phyloP scores from a whole-genome alignment of 495 filamentous ascomycete genomes.

The Talaromyces liani region DNA sequence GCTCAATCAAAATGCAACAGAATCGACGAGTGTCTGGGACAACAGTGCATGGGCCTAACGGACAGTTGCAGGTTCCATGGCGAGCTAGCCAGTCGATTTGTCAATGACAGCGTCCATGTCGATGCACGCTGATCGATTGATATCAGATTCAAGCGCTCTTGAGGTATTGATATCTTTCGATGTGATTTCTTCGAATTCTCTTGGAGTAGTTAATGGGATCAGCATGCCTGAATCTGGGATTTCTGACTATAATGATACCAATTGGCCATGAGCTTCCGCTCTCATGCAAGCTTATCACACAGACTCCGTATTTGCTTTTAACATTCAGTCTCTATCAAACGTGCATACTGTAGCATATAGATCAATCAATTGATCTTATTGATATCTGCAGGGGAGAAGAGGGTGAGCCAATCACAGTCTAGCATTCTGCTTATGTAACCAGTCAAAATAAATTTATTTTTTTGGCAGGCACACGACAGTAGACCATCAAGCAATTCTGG shows the following conservation, averaged over 20 bases:
- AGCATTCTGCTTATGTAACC: slow-evolving; percentile 11
- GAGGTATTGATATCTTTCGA: not conserved
- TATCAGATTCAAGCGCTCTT: not conserved
- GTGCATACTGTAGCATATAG: not conserved
- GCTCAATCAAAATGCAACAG: not conserved
- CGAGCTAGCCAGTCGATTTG: not conserved
- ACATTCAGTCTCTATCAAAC: not conserved
- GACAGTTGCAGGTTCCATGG: not conserved
- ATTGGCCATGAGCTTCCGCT: not conserved
- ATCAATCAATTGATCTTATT: not conserved
- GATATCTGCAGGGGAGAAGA: not conserved
- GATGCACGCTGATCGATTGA: not conserved
- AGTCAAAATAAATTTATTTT: not conserved
- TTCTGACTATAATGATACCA: not conserved
- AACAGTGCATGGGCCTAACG: not conserved
- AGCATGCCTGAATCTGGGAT: not conserved
- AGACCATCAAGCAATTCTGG: not conserved
- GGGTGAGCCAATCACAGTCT: not conserved
- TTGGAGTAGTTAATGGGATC: not conserved
- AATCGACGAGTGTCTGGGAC: not conserved
- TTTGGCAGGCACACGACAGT: not conserved
- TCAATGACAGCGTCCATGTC: not conserved
- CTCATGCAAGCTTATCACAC: not conserved
- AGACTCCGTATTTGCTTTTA: not conserved
- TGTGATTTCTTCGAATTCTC: not conserved